Evolutionary conservation across 257 asterid genomes (phyloP), one percentile per base, ranked within the genome.

Genomic region (Primulina eburnea): DNA sequence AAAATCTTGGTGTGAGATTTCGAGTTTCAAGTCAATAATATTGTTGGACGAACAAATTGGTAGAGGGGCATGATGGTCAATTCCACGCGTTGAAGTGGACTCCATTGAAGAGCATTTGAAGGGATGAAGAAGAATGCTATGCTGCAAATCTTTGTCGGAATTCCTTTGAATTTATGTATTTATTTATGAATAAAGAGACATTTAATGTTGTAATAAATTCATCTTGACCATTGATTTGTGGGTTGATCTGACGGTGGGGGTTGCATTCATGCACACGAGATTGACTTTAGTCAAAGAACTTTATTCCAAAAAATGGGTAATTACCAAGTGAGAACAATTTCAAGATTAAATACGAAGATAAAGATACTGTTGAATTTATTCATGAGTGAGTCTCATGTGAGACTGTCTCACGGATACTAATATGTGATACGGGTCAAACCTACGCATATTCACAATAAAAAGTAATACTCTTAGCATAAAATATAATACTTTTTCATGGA

Each of bases 21-120:
- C 82, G 3, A 72, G 73, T 68, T 86, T 88, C 73, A 77, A 67
- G 74, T 74, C 57, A 0, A 50, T 50, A 17, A 6, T 69, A 65
- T 74, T 77, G 73, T 74, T 81, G 69, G 79, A 73, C 64, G 75
- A 74, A 53, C 72, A 32, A 12, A 68, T 66, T 8, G 83, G 70
- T 56, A 73, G 69, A 76, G 70, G 80, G 74, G 76, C 14, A 65
- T 38, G 52, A 32, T 62, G 56, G 62, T 70, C 79, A 24, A 69
- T 76, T 47, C 59, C 24, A 68, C 35, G 35, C 64, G 62, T 77
- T 28, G 33, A 57, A 17, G 32, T 68, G 53, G 65, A 65, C 67
- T 77, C 89, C 89, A 79, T 81, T 64, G 68, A 69, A 69, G 53
- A 17, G 65, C 73, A 74, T 59, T 68, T 56, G 76, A 79, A 69